A percentile compares a stretch with the other conserved stretches of the same genome.
Evolutionary conservation across 2,329 filamentous ascomycete genomes (phyloP).

Genomic region (Exserohilum rostratum): DNA sequence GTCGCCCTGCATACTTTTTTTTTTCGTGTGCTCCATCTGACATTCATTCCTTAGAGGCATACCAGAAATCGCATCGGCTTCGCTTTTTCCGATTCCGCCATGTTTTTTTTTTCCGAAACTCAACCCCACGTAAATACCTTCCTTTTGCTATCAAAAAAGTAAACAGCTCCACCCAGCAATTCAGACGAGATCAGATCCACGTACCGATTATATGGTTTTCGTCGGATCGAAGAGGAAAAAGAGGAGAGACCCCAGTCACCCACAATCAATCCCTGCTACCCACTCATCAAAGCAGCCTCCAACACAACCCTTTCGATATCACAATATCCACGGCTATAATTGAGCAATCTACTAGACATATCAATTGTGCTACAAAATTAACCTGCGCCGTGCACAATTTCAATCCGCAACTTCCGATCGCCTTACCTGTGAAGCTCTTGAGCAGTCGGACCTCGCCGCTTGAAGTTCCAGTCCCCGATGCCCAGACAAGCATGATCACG

Average conservation of each 20-base stretch:
- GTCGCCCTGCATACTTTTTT: neutral
- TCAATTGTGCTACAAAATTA: neutral
- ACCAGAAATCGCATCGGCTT: too few species aligned
- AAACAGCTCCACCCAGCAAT: neutral
- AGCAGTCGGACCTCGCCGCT: too few species aligned
- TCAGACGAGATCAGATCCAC: neutral
- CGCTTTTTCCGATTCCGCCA: neutral
- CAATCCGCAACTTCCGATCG: too few species aligned
- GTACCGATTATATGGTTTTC: neutral
- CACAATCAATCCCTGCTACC: neutral
- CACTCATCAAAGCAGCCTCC: neutral
- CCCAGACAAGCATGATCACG: too few species aligned
- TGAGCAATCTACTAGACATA: too few species aligned
- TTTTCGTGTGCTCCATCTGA: neutral
- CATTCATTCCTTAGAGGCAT: too few species aligned
- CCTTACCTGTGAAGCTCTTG: too few species aligned
- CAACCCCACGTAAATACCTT: neutral
- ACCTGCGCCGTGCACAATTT: neutral
- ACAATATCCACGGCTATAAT: neutral
- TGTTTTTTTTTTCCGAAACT: neutral
- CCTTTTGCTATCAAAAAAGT: neutral
- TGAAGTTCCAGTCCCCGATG: too few species aligned
- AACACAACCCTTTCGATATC: neutral
- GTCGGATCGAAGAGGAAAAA: neutral
- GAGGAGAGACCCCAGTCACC: neutral